Percentiles rank a stretch among this genome's conserved stretches.
phyloP scores from a whole-genome alignment of 805 yeast species.

The Barnettozyma pratensis region DNA sequence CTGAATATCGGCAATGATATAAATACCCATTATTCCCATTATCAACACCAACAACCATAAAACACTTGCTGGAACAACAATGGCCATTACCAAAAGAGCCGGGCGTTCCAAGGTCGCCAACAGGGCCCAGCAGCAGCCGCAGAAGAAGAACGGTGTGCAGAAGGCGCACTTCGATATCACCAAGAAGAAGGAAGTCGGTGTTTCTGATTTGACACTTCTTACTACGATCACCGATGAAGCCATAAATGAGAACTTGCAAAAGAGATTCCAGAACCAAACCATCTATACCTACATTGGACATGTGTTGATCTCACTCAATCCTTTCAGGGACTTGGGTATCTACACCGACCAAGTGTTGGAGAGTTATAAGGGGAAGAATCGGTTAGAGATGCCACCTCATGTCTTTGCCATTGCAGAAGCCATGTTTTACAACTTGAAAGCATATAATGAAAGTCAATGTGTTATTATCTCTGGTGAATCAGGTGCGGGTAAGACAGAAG shows the following conservation, averaged over 20 bases:
- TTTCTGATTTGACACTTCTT: slow-evolving; percentile 85
- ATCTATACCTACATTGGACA: slow-evolving; percentile 94
- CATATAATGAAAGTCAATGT: slow-evolving; percentile 92
- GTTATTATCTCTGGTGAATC: slow-evolving; percentile 97
- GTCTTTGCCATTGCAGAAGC: slow-evolving; percentile 97
- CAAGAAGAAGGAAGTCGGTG: slow-evolving; percentile 97
- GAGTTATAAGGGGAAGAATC: slow-evolving; percentile 82
- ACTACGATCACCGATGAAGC: slow-evolving; percentile 88
- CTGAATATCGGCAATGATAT: background rate
- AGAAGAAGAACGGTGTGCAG: slow-evolving; percentile 56
- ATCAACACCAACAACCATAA: background rate
- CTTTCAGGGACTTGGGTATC: slow-evolving; percentile 93
- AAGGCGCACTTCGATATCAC: slow-evolving; percentile 87
- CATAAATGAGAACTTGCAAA: slow-evolving; percentile 85
- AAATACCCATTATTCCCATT: background rate
- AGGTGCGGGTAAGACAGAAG: slow-evolving; percentile 98
- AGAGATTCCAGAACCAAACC: slow-evolving; percentile 82
- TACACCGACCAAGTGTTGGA: slow-evolving; percentile 76
- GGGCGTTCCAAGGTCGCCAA: slow-evolving; percentile 46
- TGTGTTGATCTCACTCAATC: slow-evolving; percentile 92
- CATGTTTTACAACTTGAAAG: slow-evolving; percentile 92
- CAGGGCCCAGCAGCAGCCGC: slow-evolving; percentile 45
- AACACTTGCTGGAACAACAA: slow-evolving; percentile 19
- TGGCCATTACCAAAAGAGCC: slow-evolving; percentile 79
- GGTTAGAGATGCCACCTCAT: slow-evolving; percentile 97